These are phyloP conservation scores for Calonectria hongkongensis DNA, from an alignment of 2,329 filamentous ascomycete genomes.

Conservation along the genomic window DNA sequence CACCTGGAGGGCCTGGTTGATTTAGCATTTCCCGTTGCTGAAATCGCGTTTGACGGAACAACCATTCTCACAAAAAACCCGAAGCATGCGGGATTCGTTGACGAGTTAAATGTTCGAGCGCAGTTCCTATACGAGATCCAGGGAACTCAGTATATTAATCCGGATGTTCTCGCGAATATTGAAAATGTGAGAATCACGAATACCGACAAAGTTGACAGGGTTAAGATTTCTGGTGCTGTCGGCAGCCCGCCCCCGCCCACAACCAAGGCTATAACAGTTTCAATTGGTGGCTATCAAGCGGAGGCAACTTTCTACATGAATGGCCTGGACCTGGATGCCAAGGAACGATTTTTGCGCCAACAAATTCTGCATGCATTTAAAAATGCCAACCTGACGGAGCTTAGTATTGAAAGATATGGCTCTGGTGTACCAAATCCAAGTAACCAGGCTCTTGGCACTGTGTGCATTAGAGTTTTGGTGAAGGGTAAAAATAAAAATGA, in stretches of 20 bases:
- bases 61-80: constrained; percentile 36
- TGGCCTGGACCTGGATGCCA: constrained; percentile 32
- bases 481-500: constrained; percentile 26
- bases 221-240: constrained; percentile 12
- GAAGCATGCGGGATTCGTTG: constrained; percentile 24
- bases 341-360: constrained; percentile 36
- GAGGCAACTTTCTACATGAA: constrained; percentile 40
- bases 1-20: constrained; percentile 25
- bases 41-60: constrained; percentile 32
- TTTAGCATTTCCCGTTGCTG: constrained; percentile 32
- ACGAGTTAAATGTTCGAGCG: constrained; percentile 30
- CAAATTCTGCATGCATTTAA: constrained; percentile 36
- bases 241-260: constrained; percentile 27
- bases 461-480: constrained; percentile 30
- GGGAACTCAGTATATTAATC: constrained; percentile 32
- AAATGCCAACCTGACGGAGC: constrained; percentile 20
- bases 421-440: constrained; percentile 6
- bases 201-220: constrained; percentile 13
- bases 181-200: constrained; percentile 27
- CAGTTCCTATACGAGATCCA: constrained; percentile 39
- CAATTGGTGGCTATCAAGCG: constrained; percentile 32
- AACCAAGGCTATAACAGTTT: constrained; percentile 32
- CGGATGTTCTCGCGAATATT: constrained; percentile 31
- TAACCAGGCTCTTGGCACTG: constrained; percentile 28
- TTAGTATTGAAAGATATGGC: constrained; percentile 37